Conservation (phyloP, 2,329 filamentous ascomycete genomes). For the Fusarium armeniacum region DNA sequence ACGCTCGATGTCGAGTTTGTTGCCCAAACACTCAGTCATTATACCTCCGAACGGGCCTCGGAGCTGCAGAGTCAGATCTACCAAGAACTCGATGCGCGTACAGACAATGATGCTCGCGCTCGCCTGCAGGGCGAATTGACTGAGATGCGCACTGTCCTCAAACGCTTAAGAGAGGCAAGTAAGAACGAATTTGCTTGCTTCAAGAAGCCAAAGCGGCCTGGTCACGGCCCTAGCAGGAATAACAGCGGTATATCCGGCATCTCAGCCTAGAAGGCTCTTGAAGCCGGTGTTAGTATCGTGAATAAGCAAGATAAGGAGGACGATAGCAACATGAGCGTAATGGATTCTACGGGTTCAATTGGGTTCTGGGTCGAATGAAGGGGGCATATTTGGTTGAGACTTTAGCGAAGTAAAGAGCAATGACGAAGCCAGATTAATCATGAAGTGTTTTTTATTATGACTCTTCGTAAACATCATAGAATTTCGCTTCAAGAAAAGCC, state of each 20-base stretch:
- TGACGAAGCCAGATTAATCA: conserved; percentile 18
- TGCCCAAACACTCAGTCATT: conserved; percentile 90
- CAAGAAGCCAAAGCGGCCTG: conserved; percentile 70
- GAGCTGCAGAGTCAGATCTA: conserved; percentile 92
- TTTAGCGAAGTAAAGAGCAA: conserved; percentile 17
- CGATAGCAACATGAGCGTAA: conserved; percentile 15
- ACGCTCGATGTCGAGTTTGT: conserved; percentile 98
- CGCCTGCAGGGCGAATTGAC: conserved; percentile 88
- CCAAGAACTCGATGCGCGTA: conserved; percentile 87
- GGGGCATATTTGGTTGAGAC: conserved; percentile 5
- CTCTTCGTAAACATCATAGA: conserved; percentile 2
- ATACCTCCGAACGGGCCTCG: conserved; percentile 85
- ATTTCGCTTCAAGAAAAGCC: conserved; percentile 20
- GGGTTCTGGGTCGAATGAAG: background rate
- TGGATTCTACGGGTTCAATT: conserved; percentile 9
- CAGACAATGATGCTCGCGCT: conserved; percentile 86
- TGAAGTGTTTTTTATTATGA: conserved; percentile 14
- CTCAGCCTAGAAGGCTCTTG: conserved; percentile 47
- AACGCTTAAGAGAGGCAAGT: conserved; percentile 83
- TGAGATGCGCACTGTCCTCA: conserved; percentile 89
- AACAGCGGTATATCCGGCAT: conserved; percentile 50
- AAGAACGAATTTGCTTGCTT: conserved; percentile 92
- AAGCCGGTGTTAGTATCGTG: conserved; percentile 8
- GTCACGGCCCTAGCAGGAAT: conserved; percentile 52
- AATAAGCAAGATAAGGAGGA: conserved; percentile 21